These are phyloP conservation scores for Blastocrithidia nonstop DNA, from an alignment of 208 protist species.

Conservation along the genomic window DNA sequence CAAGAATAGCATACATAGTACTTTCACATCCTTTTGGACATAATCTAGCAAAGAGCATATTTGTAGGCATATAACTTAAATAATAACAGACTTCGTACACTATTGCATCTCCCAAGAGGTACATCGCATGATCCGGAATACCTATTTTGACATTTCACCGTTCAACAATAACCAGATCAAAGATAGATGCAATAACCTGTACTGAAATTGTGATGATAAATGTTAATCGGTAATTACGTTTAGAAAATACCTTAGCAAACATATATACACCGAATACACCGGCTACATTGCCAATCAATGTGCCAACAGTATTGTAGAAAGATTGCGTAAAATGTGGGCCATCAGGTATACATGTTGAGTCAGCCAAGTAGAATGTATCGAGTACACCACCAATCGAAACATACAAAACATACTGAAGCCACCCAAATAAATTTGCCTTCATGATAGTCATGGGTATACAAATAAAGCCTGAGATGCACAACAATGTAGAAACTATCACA, in stretches of 20 bases:
- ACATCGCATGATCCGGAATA: slow-evolving; percentile 32
- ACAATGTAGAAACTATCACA: slow-evolving; percentile 12
- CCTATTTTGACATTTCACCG: slow-evolving; percentile 26
- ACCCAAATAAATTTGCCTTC: slow-evolving; percentile 31
- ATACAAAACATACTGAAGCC: slow-evolving; percentile 16
- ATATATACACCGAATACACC: slow-evolving; percentile 17
- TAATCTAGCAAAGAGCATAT: slow-evolving; percentile 53
- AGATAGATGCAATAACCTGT: slow-evolving; percentile 26
- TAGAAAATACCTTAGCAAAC: slow-evolving; percentile 24
- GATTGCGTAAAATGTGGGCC: slow-evolving; percentile 32
- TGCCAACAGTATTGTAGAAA: slow-evolving; percentile 26
- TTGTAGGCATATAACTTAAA: slow-evolving; percentile 45
- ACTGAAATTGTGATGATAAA: slow-evolving; percentile 34
- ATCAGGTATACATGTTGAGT: slow-evolving; percentile 12
- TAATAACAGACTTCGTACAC: slow-evolving; percentile 37
- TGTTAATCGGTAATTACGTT: slow-evolving; percentile 20
- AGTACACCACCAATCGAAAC: slow-evolving; percentile 22
- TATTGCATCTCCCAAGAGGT: slow-evolving; percentile 45
- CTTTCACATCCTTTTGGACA: slow-evolving; percentile 54
- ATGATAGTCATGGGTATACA: slow-evolving; percentile 23
- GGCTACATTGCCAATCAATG: slow-evolving; percentile 15
- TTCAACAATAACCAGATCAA: slow-evolving; percentile 50
- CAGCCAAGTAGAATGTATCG: slow-evolving; percentile 28
- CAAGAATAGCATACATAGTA: slow-evolving; percentile 46
- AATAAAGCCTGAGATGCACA: slow-evolving; percentile 18